Evolutionary conservation across 1,284 basidiomycete genomes (phyloP).

Genomic region (Trametes hirsuta): DNA sequence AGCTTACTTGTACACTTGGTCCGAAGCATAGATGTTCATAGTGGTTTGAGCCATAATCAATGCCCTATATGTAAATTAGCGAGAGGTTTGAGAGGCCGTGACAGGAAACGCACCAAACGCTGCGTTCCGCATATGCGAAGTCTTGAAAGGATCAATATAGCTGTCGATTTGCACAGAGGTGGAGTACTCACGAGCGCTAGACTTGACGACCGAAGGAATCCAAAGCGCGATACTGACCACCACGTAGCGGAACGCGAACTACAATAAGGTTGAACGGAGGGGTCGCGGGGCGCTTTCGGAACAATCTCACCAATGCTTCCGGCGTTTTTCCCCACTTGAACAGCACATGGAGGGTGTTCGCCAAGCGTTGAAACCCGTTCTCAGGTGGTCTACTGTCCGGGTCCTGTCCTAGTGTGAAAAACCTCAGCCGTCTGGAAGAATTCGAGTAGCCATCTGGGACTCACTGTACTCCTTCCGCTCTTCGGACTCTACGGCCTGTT

Average conservation of each 20-base stretch:
- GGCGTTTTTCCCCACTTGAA: slow-evolving; percentile 47
- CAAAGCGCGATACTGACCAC: slow-evolving; percentile 59
- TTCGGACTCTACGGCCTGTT: slow-evolving; percentile 33
- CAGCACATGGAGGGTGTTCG: slow-evolving; percentile 39
- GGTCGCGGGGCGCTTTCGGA: neutral
- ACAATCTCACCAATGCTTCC: slow-evolving; percentile 43
- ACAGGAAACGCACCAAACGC: slow-evolving; percentile 41
- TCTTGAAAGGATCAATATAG: slow-evolving; percentile 31
- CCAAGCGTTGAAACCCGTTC: slow-evolving; percentile 44
- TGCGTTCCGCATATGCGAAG: slow-evolving; percentile 48
- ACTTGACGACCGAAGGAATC: slow-evolving; percentile 52
- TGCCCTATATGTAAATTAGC: slow-evolving; percentile 43
- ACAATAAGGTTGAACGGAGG: neutral
- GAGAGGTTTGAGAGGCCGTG: neutral
- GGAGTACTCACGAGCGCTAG: slow-evolving; percentile 45
- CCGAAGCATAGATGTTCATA: slow-evolving; percentile 62
- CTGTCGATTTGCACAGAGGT: neutral
- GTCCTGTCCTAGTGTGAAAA: slow-evolving; percentile 38
- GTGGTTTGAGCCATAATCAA: slow-evolving; percentile 72
- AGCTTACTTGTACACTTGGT: slow-evolving; percentile 57
- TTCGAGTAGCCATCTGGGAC: slow-evolving; percentile 16
- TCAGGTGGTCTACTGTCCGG: slow-evolving; percentile 52
- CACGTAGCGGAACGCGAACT: slow-evolving; percentile 63
- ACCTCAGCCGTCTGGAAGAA: neutral
- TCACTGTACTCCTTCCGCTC: slow-evolving; percentile 39